These are phyloP conservation scores for Pestalotiopsis sp. DNA, from an alignment of 2,329 filamentous ascomycete genomes.

Conservation along the genomic window DNA sequence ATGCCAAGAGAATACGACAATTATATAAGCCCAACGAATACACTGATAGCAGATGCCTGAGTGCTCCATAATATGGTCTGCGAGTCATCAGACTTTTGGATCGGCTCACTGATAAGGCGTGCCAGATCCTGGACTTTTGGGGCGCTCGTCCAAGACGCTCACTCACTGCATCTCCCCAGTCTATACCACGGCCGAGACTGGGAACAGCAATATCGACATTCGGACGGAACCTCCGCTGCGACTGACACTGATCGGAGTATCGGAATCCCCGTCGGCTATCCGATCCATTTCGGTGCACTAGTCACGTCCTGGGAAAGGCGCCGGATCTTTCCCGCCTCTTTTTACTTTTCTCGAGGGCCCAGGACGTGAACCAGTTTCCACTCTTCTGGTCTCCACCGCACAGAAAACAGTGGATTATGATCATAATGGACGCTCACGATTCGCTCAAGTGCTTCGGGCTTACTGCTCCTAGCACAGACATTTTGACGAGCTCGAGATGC, in stretches of 20 bases:
- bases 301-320: background rate
- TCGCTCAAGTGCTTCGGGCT: background rate
- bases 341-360: background rate
- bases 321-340: background rate
- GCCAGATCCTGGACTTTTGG: background rate
- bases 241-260: background rate
- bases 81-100: background rate
- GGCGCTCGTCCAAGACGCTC: background rate
- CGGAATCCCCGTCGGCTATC: background rate
- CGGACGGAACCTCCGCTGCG: background rate
- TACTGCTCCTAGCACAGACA: background rate
- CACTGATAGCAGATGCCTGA: background rate
- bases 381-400: constrained; percentile 1
- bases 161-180: background rate
- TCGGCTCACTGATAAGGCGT: constrained; percentile 1
- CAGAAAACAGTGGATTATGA: background rate
- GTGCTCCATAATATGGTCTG: background rate
- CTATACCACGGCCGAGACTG: background rate
- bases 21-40: background rate
- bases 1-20: background rate
- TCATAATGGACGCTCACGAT: background rate
- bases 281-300: background rate
- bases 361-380: background rate
- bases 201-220: background rate
- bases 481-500: constrained; percentile 3